Evolutionary conservation across 768 basidiomycete species (phyloP).

Genomic region (Macrolepiota dolichaula): DNA sequence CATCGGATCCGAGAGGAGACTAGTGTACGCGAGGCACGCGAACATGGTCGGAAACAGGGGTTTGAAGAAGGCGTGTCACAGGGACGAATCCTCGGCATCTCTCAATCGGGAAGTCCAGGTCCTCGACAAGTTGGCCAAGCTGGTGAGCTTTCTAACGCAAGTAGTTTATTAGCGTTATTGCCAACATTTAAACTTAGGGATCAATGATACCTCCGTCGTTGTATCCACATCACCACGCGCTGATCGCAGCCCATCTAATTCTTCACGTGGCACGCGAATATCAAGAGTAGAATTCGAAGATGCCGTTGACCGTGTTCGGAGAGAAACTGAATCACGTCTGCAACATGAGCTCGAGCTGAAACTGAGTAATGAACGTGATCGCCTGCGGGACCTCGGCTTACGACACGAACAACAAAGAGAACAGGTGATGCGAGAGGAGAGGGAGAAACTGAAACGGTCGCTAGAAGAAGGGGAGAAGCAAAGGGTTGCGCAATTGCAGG

Average conservation of each 20-base stretch:
- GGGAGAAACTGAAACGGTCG: background rate
- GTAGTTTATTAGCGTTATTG: background rate
- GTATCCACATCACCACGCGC: background rate
- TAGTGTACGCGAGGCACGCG: constrained; percentile 4
- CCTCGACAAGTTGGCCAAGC: background rate
- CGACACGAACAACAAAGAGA: background rate
- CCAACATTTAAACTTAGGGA: background rate
- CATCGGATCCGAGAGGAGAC: background rate
- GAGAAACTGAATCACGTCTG: background rate
- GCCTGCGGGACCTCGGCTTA: background rate
- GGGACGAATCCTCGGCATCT: background rate
- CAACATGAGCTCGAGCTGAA: constrained; percentile 3
- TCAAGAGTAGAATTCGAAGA: background rate
- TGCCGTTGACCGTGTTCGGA: background rate
- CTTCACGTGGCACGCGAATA: background rate
- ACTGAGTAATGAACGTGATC: background rate
- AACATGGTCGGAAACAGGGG: constrained; percentile 8
- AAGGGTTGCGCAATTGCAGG: background rate
- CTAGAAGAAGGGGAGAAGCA: background rate
- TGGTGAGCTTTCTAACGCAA: background rate
- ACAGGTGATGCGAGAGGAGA: background rate
- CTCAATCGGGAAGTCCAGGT: background rate
- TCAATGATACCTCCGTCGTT: background rate
- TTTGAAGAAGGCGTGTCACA: constrained; percentile 1
- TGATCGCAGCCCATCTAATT: background rate